Conservation (phyloP, 2,329 filamentous ascomycete genomes). For the Microdochium trichocladiopsis region DNA sequence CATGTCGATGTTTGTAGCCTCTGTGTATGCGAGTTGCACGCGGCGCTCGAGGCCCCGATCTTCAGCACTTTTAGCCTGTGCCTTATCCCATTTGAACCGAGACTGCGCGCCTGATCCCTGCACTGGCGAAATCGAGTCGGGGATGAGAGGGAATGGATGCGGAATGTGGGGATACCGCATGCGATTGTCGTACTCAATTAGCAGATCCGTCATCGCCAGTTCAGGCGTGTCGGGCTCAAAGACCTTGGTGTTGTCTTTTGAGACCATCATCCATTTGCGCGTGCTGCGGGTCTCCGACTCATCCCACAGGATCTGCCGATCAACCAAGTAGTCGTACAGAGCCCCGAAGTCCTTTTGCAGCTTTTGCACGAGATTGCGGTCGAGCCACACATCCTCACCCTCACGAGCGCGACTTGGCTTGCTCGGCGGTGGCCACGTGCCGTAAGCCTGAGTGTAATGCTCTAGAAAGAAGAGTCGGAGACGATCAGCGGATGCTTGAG, state of each 20-base stretch:
- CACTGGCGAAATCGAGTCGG: conserved; percentile 36
- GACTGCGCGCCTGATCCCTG: conserved; percentile 3
- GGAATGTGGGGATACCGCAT: conserved; percentile 59
- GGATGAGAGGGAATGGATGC: conserved; percentile 59
- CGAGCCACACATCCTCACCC: conserved; percentile 51
- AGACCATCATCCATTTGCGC: conserved; percentile 59
- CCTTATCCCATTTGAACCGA: conserved; percentile 20
- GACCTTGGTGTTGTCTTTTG: conserved; percentile 31
- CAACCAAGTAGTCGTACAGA: conserved; percentile 64
- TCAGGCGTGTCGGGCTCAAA: conserved; percentile 44
- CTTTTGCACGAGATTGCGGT: conserved; percentile 44
- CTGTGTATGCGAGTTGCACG: conserved; percentile 49
- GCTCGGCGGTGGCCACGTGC: conserved; percentile 51
- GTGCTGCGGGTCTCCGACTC: conserved; percentile 51
- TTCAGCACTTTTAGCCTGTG: conserved; percentile 9
- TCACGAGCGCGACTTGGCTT: conserved; percentile 13
- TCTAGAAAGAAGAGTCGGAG: conserved; percentile 53
- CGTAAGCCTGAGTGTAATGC: conserved; percentile 50
- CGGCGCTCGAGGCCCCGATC: conserved; percentile 33
- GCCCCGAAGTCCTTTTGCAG: conserved; percentile 62
- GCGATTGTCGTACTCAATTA: conserved; percentile 58
- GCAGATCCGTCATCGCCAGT: conserved; percentile 59
- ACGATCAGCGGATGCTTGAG: conserved; percentile 48
- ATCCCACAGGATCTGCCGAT: conserved; percentile 61
- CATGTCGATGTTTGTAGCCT: conserved; percentile 52